Percentiles rank a stretch among this genome's conserved stretches.
phyloP scores from a whole-genome alignment of 1,284 basidiomycete genomes.

The Rhodotorula sp. region DNA sequence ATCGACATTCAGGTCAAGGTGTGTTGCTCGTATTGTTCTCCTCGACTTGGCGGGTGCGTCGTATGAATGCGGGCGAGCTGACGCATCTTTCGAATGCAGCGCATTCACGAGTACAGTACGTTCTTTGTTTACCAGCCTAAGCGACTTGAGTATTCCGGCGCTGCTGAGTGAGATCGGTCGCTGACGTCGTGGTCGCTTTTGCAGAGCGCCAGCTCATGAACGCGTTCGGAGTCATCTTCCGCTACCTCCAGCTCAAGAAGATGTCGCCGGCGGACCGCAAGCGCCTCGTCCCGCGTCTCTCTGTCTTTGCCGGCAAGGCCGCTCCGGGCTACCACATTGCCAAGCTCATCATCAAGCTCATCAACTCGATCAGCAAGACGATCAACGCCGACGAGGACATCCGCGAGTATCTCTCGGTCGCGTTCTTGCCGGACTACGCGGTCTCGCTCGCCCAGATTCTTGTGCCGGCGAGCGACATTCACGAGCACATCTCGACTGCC shows the following conservation, averaged over 20 bases:
- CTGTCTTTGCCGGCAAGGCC: conserved; percentile 82
- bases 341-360: conserved; percentile 67
- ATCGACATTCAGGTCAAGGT: conserved; percentile 89
- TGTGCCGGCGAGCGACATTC: conserved; percentile 87
- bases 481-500: conserved; percentile 89
- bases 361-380: conserved; percentile 70
- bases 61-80: background rate
- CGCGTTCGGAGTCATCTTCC: conserved; percentile 79
- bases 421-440: conserved; percentile 73
- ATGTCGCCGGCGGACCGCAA: conserved; percentile 74
- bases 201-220: conserved; percentile 75
- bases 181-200: too few species aligned
- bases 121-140: background rate
- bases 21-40: conserved; percentile 1
- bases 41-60: background rate
- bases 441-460: conserved; percentile 55
- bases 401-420: conserved; percentile 73
- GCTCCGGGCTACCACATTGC: conserved; percentile 53
- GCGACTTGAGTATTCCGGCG: too few species aligned
- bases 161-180: background rate
- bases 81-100: background rate
- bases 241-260: conserved; percentile 63
- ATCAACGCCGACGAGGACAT: conserved; percentile 85
- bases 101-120: conserved; percentile 22
- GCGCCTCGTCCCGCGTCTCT: conserved; percentile 73